These are phyloP conservation scores for Hypoxylon sp. DNA, from an alignment of 2,329 filamentous ascomycete species.

Conservation along the genomic window DNA sequence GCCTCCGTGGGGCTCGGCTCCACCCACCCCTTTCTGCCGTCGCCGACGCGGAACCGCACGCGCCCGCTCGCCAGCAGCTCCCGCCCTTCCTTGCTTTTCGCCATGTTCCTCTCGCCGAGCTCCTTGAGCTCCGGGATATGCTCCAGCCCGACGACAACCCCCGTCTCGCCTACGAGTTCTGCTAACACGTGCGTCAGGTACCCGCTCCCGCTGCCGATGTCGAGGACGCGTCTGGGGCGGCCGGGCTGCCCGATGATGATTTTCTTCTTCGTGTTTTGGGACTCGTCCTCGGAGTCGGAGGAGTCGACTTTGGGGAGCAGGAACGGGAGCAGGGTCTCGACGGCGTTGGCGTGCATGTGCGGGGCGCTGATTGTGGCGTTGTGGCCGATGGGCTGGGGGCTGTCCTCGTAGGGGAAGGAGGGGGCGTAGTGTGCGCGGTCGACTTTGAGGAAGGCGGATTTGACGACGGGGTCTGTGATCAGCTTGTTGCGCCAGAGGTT, in stretches of 20 bases:
- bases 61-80: constrained; percentile 73
- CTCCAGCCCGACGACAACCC: constrained; percentile 78
- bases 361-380: constrained; percentile 71
- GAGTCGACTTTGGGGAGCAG: constrained; percentile 49
- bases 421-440: constrained; percentile 90
- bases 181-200: constrained; percentile 93
- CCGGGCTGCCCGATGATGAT: constrained; percentile 40
- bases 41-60: constrained; percentile 81
- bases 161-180: constrained; percentile 74
- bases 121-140: constrained; percentile 77
- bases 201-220: constrained; percentile 82
- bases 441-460: constrained; percentile 85
- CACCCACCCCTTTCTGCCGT: constrained; percentile 78
- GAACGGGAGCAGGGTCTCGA: constrained; percentile 65
- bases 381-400: constrained; percentile 70
- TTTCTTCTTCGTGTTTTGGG: background rate
- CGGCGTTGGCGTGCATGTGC: constrained; percentile 72
- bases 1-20: constrained; percentile 54
- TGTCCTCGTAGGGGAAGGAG: constrained; percentile 75
- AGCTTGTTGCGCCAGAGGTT: constrained; percentile 82
- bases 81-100: constrained; percentile 71
- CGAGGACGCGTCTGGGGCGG: constrained; percentile 70
- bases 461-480: constrained; percentile 80
- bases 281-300: background rate
- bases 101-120: constrained; percentile 76